These are phyloP conservation scores for Phaseolus lunatus DNA, from an alignment of 306 rosid species.

Conservation along the genomic window DNA sequence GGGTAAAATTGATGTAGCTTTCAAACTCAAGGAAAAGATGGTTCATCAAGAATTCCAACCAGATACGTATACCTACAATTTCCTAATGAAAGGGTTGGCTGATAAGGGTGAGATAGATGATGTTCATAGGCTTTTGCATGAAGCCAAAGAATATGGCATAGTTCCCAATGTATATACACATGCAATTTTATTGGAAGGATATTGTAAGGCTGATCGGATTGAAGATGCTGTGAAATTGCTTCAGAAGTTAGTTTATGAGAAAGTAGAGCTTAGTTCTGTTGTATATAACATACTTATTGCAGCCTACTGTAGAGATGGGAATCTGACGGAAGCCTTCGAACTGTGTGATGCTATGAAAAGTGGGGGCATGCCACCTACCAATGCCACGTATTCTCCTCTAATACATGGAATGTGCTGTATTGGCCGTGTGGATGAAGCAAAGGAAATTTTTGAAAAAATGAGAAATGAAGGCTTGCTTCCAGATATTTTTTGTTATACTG, in stretches of 20 bases:
- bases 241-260: slow-evolving; percentile 52
- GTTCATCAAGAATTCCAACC: slow-evolving; percentile 59
- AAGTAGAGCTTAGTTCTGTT: slow-evolving; percentile 67
- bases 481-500: slow-evolving; percentile 70
- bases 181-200: slow-evolving; percentile 71
- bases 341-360: slow-evolving; percentile 65
- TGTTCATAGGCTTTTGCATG: slow-evolving; percentile 60
- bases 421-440: slow-evolving; percentile 68
- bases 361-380: slow-evolving; percentile 57
- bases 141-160: slow-evolving; percentile 55
- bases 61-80: slow-evolving; percentile 69
- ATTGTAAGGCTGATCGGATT: slow-evolving; percentile 62
- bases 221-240: slow-evolving; percentile 65
- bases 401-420: slow-evolving; percentile 71
- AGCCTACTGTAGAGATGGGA: slow-evolving; percentile 58
- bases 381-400: slow-evolving; percentile 73
- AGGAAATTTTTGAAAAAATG: slow-evolving; percentile 61
- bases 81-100: slow-evolving; percentile 63
- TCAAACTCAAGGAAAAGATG: slow-evolving; percentile 71
- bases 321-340: slow-evolving; percentile 61
- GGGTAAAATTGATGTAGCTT: slow-evolving; percentile 60
- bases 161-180: slow-evolving; percentile 69
- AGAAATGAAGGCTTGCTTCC: slow-evolving; percentile 68
- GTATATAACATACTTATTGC: slow-evolving; percentile 69
- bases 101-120: slow-evolving; percentile 68